Percentiles rank a stretch among this genome's conserved stretches.
phyloP scores from a whole-genome alignment of 345 rosid genomes.

The Citrus hindsii region DNA sequence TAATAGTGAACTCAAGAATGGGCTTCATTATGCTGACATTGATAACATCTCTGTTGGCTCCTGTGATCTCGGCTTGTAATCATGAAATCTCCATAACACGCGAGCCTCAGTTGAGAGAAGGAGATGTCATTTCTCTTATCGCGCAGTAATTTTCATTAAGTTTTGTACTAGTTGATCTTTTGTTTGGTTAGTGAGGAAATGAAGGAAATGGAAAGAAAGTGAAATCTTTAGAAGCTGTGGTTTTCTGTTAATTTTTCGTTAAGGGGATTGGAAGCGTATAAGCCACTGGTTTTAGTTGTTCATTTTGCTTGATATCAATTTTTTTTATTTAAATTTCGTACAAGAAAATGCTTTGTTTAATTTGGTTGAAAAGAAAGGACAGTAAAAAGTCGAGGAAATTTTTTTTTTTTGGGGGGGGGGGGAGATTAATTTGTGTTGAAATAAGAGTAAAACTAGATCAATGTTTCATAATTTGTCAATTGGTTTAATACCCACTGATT shows the following conservation, averaged over 20 bases:
- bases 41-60: neutral
- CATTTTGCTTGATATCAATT: too few species aligned
- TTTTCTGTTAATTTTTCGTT: neutral
- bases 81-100: neutral
- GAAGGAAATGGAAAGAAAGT: neutral
- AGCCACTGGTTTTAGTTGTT: too few species aligned
- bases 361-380: too few species aligned
- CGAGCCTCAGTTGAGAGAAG: neutral
- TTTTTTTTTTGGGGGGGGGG: too few species aligned
- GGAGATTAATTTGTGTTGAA: too few species aligned
- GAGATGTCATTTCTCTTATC: neutral
- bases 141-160: neutral
- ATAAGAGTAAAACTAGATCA: too few species aligned
- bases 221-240: neutral
- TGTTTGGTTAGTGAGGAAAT: neutral
- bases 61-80: neutral
- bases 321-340: too few species aligned
- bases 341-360: too few species aligned
- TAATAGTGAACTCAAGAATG: too few species aligned
- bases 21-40: neutral
- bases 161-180: neutral
- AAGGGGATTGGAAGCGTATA: neutral
- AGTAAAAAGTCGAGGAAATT: too few species aligned
- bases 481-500: too few species aligned
- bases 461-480: too few species aligned